phyloP scores from a whole-genome alignment of 768 basidiomycete genomes.

The Tulasnella sp. region DNA sequence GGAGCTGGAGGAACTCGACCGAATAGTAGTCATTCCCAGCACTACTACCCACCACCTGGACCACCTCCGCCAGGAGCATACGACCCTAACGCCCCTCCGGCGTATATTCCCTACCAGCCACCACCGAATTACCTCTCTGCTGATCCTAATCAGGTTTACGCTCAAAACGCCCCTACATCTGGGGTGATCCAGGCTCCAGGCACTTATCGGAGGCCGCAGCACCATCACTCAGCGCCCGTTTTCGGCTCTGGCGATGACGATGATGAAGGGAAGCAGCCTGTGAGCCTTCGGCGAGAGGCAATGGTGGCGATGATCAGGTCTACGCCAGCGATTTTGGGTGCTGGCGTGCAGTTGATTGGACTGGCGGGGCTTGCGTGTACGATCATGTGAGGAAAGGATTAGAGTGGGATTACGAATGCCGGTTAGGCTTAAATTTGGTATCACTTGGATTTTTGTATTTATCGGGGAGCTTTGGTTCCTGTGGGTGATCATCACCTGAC shows the following conservation, averaged over 20 bases:
- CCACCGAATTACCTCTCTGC: slow-evolving; percentile 10
- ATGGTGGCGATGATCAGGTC: slow-evolving; percentile 14
- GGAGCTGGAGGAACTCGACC: neutral
- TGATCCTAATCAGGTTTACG: neutral
- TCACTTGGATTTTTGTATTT: neutral
- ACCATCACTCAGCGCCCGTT: neutral
- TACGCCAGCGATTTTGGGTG: slow-evolving; percentile 5
- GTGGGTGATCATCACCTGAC: slow-evolving; percentile 1
- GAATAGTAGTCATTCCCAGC: neutral
- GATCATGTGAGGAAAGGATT: neutral
- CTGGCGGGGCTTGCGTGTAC: slow-evolving; percentile 19
- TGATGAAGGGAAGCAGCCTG: neutral
- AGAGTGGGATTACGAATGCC: neutral
- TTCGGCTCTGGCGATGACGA: neutral
- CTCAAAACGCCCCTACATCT: slow-evolving; percentile 1
- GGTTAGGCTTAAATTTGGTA: neutral
- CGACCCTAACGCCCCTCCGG: slow-evolving; percentile 4
- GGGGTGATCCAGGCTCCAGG: slow-evolving; percentile 10
- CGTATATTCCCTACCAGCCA: slow-evolving; percentile 5
- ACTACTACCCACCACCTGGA: neutral
- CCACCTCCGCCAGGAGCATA: slow-evolving; percentile 19
- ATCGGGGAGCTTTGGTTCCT: neutral
- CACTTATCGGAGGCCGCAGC: neutral
- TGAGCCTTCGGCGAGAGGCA: neutral
- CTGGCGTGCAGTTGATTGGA: slow-evolving; percentile 6